Evolutionary conservation across 2,329 filamentous ascomycete species (phyloP).

Genomic region (Nakataea oryzae): DNA sequence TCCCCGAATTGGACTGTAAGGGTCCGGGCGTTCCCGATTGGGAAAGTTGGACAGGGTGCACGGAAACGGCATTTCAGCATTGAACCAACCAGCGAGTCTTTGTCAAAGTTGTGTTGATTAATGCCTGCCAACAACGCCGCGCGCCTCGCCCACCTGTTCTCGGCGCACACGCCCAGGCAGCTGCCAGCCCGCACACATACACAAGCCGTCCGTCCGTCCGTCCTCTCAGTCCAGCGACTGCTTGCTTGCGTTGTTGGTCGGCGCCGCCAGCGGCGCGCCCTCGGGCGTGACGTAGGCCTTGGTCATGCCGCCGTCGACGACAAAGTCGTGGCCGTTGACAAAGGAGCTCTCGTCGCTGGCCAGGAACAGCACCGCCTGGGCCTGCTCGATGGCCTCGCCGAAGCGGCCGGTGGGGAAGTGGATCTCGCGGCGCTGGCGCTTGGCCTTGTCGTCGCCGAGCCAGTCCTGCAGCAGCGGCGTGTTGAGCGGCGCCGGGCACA

Average conservation of each 20-base stretch:
- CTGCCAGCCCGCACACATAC: neutral
- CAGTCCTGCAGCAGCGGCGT: slow-evolving; percentile 88
- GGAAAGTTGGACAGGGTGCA: too few relatives aligned
- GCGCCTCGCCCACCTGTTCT: neutral
- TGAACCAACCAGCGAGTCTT: too few relatives aligned
- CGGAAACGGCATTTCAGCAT: too few relatives aligned
- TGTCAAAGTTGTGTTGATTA: too few relatives aligned
- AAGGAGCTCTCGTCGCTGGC: slow-evolving; percentile 84
- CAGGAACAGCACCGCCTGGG: slow-evolving; percentile 77
- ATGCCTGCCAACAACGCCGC: too few relatives aligned
- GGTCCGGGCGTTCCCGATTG: too few relatives aligned
- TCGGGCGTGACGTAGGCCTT: slow-evolving; percentile 75
- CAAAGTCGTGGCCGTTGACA: slow-evolving; percentile 84
- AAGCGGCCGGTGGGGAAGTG: slow-evolving; percentile 86
- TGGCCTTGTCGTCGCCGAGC: slow-evolving; percentile 77
- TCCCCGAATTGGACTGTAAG: too few relatives aligned
- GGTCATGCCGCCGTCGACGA: slow-evolving; percentile 92
- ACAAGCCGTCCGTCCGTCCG: neutral
- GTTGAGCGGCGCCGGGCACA: slow-evolving; percentile 87
- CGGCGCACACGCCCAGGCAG: too few relatives aligned
- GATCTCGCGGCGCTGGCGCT: slow-evolving; percentile 73
- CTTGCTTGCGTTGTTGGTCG: slow-evolving; percentile 50
- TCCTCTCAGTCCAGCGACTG: slow-evolving; percentile 24
- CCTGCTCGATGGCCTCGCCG: slow-evolving; percentile 89
- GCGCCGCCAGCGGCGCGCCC: slow-evolving; percentile 42